These are phyloP conservation scores for Phytophthora pluvialis DNA, from an alignment of 352 stramenopile species.

Conservation along the genomic window DNA sequence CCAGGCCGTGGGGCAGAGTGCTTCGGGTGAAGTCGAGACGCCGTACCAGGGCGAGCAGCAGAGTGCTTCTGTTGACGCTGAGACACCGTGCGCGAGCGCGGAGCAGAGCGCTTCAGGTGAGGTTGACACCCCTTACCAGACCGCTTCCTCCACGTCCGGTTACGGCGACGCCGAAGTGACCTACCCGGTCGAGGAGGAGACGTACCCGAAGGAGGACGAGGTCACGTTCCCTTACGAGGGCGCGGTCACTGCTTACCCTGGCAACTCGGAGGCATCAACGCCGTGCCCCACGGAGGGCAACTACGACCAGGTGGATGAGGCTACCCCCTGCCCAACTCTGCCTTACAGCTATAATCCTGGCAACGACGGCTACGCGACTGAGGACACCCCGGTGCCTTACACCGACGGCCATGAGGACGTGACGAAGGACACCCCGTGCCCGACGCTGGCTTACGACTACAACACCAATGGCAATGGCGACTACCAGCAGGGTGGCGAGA, in stretches of 20 bases:
- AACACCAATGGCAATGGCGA: conserved; percentile 4
- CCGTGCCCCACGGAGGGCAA: conserved; percentile 12
- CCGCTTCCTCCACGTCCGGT: conserved; percentile 14
- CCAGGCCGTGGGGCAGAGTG: background rate
- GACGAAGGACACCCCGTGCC: conserved; percentile 6
- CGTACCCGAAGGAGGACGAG: conserved; percentile 27
- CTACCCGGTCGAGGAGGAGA: conserved; percentile 17
- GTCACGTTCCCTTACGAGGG: conserved; percentile 19
- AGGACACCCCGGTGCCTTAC: conserved; percentile 23
- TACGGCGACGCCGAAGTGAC: conserved; percentile 28
- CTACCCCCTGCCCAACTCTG: conserved; percentile 8
- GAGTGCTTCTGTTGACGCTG: background rate
- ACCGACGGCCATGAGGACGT: background rate
- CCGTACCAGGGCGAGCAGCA: conserved; percentile 6
- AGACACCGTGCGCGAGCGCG: background rate
- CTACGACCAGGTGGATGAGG: background rate
- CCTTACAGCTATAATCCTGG: conserved; percentile 14
- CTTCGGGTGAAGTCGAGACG: background rate
- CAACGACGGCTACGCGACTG: background rate
- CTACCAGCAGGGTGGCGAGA: background rate
- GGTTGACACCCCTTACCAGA: conserved; percentile 10
- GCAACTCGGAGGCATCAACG: conserved; percentile 4
- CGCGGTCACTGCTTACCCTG: background rate
- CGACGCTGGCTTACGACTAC: conserved; percentile 13
- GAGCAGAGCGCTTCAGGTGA: conserved; percentile 1